Evolutionary conservation across 352 stramenopile genomes (phyloP), one percentile per base, ranked within the genome.

Genomic region (Globisporangium splendens): DNA sequence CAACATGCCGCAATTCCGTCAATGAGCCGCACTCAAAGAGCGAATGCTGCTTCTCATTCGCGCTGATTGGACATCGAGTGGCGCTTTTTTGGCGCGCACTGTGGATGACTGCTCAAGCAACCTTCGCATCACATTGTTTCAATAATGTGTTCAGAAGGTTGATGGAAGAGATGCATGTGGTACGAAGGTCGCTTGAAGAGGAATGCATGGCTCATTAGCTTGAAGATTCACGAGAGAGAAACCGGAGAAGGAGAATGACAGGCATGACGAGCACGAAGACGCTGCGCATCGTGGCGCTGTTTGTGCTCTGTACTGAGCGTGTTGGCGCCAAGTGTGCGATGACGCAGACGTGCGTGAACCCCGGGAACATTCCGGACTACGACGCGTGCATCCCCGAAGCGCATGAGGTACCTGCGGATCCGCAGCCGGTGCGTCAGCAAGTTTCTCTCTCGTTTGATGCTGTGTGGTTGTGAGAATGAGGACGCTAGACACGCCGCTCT

Each of bases 271-370:
- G 14, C 18, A 44, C 10, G 39, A n/a, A 15, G 49, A 39, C 24
- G 58, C 18, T 38, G 15, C 28, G 24, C 14, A 22, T 44, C 41
- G 8, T 43, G 14, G 11, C 54, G 22, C 5, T 35, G 44, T 2
- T 20, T 1, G 21, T 17, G 13, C 39, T 56, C 10, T 1, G 18
- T n/a, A 13, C 22, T 8, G 31, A 17, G 33, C 31, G 17, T 1
- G 39, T 15, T 3, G 35, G 64, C 14, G 71, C 64, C 56, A 75
- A 77, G 47, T 93, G 83, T 43, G 70, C 79, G 8, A 93, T 93
- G 81, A 91, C 83, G 8, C 81, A 91, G 67, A 86, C 74, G 22
- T 93, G 83, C 59, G 70, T 89, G 28, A 91, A 91, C 51, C 79
- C 81, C 0, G 73, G 71, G 31, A 91, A 93, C 51, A 56, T 77